Base-by-base conservation (phyloP, 1,139 yeast species). In the Taphrina flavorubra region DNA sequence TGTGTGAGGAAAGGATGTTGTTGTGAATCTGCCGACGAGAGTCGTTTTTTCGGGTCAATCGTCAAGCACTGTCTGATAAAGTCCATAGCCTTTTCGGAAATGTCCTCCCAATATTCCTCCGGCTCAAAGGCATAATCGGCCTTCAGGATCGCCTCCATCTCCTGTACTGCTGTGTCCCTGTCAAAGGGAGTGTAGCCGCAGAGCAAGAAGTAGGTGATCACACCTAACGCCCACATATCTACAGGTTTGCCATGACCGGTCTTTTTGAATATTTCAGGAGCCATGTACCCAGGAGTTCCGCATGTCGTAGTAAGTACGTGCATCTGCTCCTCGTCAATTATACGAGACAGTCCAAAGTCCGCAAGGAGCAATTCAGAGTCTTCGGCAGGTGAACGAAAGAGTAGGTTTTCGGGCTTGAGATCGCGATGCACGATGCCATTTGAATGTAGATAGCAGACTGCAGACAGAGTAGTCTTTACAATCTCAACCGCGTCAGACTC, bases 341-440 rank as follows among this genome's bases (percentile, higher is more conserved):
- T 79, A 5, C 82, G 79, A 8, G 89, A 85, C 46, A 87, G 79
- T 1, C 95, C 94, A 77, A 88, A 89, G 77, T 89, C 95, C 2
- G 90, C 92, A 66, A 89, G 80, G 61, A 89, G 80, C 63, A 88
- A 77, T 73, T 83, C 85, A 56, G 83, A 82, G 53, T 83, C 79
- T 62, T 77, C 79, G 60, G 77, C 81, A 31, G 77, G 74, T 6
- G 81, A 78, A 44, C 78, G 76, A 71, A 92, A 81, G 70, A 94
- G 80, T 67, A 94, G 85, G 75, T 94, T 94, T 76, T 94, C 99
- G 0, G 98, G 97, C 78, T 94, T 94, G 72, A 94, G 82, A 78
- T 94, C 99, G 67, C 98, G 83, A 78, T 94, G 99, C 14, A 91
- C 95, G 68, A 92, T 85, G 60, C 91, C 90, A 73, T 88, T 86